phyloP scores from a whole-genome alignment of 352 stramenopile species.

The Pythium graminicola region DNA sequence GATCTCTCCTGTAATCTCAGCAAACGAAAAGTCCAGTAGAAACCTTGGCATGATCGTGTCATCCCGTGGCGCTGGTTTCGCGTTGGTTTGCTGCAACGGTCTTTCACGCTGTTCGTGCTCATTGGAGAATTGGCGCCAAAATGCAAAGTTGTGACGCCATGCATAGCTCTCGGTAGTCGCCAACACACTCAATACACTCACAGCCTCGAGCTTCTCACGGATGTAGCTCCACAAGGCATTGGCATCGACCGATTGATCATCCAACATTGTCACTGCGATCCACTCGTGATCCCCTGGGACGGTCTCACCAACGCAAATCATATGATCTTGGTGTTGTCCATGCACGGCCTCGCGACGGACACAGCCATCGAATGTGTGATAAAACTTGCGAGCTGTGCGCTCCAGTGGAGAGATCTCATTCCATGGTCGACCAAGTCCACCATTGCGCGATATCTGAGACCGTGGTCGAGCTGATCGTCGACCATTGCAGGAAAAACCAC shows the following conservation, averaged over 20 bases:
- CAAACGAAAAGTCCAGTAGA: conserved; percentile 30
- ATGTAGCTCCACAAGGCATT: conserved; percentile 4
- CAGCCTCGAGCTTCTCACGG: conserved; percentile 15
- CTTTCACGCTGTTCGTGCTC: too few species aligned
- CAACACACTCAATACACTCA: conserved; percentile 15
- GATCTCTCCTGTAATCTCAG: conserved; percentile 26
- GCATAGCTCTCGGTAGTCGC: conserved; percentile 12
- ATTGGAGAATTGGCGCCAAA: conserved; percentile 12
- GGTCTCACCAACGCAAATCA: not conserved
- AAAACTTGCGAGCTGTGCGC: conserved; percentile 11
- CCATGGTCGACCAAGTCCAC: too few species aligned
- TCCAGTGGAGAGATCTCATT: conserved; percentile 2
- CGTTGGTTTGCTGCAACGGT: not conserved
- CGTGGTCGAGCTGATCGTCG: too few species aligned
- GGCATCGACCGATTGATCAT: not conserved
- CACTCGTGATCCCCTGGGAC: not conserved
- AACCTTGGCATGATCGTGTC: conserved; percentile 30
- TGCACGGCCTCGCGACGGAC: not conserved
- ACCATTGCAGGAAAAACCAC: too few species aligned
- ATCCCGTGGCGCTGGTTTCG: conserved; percentile 4
- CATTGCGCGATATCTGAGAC: too few species aligned
- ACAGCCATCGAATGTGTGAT: not conserved
- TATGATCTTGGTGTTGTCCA: not conserved
- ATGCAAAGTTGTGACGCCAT: conserved; percentile 8
- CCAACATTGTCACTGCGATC: conserved; percentile 2